These are phyloP conservation scores for Samsoniella hepiali DNA, from an alignment of 2,329 filamentous ascomycete genomes.

Conservation along the genomic window DNA sequence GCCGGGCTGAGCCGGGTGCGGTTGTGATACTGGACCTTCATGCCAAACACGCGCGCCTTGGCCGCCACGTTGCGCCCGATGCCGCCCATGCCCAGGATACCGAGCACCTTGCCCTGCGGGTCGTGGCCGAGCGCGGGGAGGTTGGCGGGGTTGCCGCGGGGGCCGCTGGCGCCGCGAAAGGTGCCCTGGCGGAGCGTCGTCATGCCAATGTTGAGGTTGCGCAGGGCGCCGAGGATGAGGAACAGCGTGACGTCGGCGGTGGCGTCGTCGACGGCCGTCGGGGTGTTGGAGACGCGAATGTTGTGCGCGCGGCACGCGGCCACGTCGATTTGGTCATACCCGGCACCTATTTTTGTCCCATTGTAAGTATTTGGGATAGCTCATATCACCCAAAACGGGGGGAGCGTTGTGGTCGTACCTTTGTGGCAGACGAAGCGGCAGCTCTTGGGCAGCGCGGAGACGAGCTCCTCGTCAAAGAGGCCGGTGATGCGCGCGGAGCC, in stretches of 20 bases:
- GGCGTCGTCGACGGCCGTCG: constrained; percentile 76
- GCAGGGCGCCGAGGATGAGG: constrained; percentile 73
- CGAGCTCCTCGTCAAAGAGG: constrained; percentile 65
- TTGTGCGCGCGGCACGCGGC: constrained; percentile 63
- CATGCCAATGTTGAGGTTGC: constrained; percentile 69
- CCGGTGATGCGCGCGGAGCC: constrained; percentile 63
- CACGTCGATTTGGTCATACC: constrained; percentile 81
- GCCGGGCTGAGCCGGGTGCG: constrained; percentile 58
- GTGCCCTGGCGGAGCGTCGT: constrained; percentile 59
- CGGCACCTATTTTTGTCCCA: constrained; percentile 56
- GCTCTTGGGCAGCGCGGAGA: constrained; percentile 52
- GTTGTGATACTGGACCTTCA: constrained; percentile 74
- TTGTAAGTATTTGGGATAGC: no score
- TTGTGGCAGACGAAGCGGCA: constrained; percentile 60
- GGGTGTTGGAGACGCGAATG: constrained; percentile 75
- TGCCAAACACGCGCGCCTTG: constrained; percentile 72
- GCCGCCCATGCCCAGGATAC: constrained; percentile 82
- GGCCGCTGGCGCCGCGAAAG: constrained; percentile 55
- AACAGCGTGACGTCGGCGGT: constrained; percentile 82
- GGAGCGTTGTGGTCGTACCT: constrained; percentile 35
- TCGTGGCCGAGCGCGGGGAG: constrained; percentile 66
- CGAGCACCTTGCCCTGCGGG: constrained; percentile 73
- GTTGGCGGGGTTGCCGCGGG: constrained; percentile 28
- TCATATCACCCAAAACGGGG: no score
- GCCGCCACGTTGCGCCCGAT: constrained; percentile 75